These are phyloP conservation scores for Trichoderma atroviride DNA, from an alignment of 2,329 filamentous ascomycete genomes.

Conservation along the genomic window DNA sequence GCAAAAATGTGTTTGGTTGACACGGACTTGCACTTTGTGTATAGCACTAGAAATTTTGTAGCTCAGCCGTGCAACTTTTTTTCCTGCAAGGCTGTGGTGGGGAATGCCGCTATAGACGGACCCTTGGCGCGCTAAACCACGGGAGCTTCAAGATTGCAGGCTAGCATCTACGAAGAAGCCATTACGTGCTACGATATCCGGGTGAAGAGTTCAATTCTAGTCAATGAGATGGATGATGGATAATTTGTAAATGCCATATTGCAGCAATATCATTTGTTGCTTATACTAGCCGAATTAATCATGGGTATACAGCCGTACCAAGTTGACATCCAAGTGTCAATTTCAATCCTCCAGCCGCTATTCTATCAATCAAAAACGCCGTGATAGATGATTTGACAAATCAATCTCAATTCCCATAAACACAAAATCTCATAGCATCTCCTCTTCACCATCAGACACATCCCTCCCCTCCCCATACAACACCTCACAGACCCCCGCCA, in stretches of 20 bases:
- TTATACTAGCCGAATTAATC: neutral
- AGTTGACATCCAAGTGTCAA: neutral
- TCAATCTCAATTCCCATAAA: neutral
- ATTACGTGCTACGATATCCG: neutral
- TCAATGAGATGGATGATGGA: neutral
- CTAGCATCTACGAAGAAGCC: neutral
- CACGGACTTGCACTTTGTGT: neutral
- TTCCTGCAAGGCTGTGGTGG: constrained; percentile 31
- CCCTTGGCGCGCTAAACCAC: constrained; percentile 8
- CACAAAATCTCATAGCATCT: neutral
- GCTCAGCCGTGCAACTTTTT: constrained; percentile 29
- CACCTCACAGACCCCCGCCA: constrained; percentile 93
- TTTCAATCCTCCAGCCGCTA: neutral
- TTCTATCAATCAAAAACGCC: constrained; percentile 3
- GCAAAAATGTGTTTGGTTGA: neutral
- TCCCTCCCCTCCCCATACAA: constrained; percentile 70
- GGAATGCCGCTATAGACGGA: constrained; percentile 9
- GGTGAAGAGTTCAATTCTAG: neutral
- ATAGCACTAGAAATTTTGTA: constrained; percentile 29
- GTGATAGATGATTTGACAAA: neutral
- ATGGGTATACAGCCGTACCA: neutral
- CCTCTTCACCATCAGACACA: constrained; percentile 33
- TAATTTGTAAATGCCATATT: neutral
- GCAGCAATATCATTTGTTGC: neutral
- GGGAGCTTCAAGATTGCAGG: neutral